phyloP scores from a whole-genome alignment of 768 basidiomycete species.

The Postia placenta region DNA sequence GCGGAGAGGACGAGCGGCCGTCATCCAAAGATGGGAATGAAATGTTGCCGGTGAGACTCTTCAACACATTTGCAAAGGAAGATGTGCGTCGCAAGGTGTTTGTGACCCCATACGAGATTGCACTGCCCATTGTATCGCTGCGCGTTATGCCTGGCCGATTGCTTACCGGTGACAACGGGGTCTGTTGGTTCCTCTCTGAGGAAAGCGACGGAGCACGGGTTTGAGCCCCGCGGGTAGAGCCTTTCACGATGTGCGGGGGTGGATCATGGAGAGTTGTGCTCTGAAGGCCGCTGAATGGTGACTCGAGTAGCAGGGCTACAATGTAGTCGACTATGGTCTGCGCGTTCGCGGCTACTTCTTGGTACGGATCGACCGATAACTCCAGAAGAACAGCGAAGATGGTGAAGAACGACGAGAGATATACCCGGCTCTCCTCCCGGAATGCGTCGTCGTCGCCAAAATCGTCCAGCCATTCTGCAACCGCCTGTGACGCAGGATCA shows the following conservation, averaged over 20 bases:
- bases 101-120: constrained; percentile 54
- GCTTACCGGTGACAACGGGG: constrained; percentile 39
- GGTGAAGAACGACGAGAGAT: constrained; percentile 91
- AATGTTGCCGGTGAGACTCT: constrained; percentile 63
- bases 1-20: constrained; percentile 30
- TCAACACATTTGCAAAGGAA: constrained; percentile 73
- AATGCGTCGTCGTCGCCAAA: constrained; percentile 60
- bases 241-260: constrained; percentile 29
- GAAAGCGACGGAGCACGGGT: constrained; percentile 45
- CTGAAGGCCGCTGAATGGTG: constrained; percentile 75
- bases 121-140: constrained; percentile 53
- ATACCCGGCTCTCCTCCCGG: constrained; percentile 73
- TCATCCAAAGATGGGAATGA: constrained; percentile 66
- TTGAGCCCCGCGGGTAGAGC: constrained; percentile 25
- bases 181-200: constrained; percentile 39
- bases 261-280: constrained; percentile 55
- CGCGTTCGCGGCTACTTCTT: constrained; percentile 87
- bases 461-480: constrained; percentile 72
- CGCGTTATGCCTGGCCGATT: constrained; percentile 46
- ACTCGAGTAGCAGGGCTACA: constrained; percentile 83
- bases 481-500: constrained; percentile 66
- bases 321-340: constrained; percentile 91
- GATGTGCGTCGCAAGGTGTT: constrained; percentile 73
- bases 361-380: constrained; percentile 87
- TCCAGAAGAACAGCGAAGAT: constrained; percentile 87